Percentiles rank a stretch among this genome's conserved stretches.
Evolutionary conservation across 1,139 yeast species (phyloP).

Genomic region (Pichia sp.): DNA sequence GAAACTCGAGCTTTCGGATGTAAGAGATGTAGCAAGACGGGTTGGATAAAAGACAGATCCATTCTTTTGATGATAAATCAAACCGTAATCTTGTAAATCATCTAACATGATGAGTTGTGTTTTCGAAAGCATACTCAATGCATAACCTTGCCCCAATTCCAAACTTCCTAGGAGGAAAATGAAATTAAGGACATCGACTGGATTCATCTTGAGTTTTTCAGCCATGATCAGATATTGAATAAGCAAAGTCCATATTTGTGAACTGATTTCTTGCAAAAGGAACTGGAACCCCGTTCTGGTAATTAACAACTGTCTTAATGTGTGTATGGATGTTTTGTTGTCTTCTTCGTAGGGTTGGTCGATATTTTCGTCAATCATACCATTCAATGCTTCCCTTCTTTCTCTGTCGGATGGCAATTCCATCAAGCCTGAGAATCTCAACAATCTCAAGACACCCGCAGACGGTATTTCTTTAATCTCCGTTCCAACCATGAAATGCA

Average conservation of each 20-base stretch:
- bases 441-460: constrained; percentile 60
- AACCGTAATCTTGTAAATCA: constrained; percentile 88
- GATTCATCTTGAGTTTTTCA: constrained; percentile 85
- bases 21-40: constrained; percentile 82
- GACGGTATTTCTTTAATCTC: constrained; percentile 65
- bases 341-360: constrained; percentile 28
- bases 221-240: constrained; percentile 86
- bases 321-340: constrained; percentile 18
- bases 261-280: constrained; percentile 84
- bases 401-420: constrained; percentile 47
- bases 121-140: constrained; percentile 65
- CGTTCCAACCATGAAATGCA: constrained; percentile 98
- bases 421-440: constrained; percentile 83
- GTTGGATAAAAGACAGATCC: constrained; percentile 71
- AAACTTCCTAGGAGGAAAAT: constrained; percentile 91
- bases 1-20: constrained; percentile 75
- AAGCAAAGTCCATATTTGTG: constrained; percentile 92
- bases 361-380: constrained; percentile 20
- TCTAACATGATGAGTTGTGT: constrained; percentile 88
- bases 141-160: constrained; percentile 86
- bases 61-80: constrained; percentile 57
- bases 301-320: constrained; percentile 55
- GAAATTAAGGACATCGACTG: constrained; percentile 92
- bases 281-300: constrained; percentile 95
- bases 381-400: constrained; percentile 23